Evolutionary conservation across 768 basidiomycete genomes (phyloP), one percentile per base, ranked within the genome.

Genomic region (Phanerodontia chrysosporium): DNA sequence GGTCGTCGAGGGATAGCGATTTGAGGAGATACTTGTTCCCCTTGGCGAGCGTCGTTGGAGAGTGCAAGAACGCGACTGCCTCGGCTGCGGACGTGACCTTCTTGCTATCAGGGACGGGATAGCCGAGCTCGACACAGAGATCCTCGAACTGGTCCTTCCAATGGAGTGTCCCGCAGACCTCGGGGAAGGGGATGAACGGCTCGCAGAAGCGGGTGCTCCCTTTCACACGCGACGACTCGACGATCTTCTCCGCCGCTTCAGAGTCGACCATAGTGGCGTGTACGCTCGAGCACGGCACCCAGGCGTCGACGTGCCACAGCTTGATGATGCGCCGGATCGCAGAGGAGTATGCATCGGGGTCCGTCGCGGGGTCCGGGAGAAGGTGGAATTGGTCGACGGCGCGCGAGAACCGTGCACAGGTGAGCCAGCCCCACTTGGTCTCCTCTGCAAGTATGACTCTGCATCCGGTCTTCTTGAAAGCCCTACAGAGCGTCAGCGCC

Each of bases 251-350:
- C 28, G 61, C 61, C 0, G 35, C 57, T 13, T 58, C 61, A 9
- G 61, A 52, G 32, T 62, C 61, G 24, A 58, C 27, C 61, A 62
- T 62, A 3, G 60, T 58, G 1, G 49, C 61, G 25, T 58, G 56
- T 9, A 62, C 61, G 57, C 57, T 62, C n/a, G 61, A 62, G 35
- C 56, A 58, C 18, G 61, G 61, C 5, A 62, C 57, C 61, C 61
- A 62, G 2, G 42, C 42, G 25, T 58, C 51, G 57, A 62, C 57
- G 22, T 24, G 10, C 45, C 56, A 58, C 13, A 14, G 18, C 30
- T 13, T 9, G 32, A 62, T 25, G 45, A 62, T 22, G 25, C 49
- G 30, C 36, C 48, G 46, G 22, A 62, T 32, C 25, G 57, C 52
- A 25, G 48, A 6, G 24, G 25, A 36, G 51, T 62, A 62, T 13